These are phyloP conservation scores for Isatis tinctoria DNA, from an alignment of 345 rosid species.

Conservation along the genomic window DNA sequence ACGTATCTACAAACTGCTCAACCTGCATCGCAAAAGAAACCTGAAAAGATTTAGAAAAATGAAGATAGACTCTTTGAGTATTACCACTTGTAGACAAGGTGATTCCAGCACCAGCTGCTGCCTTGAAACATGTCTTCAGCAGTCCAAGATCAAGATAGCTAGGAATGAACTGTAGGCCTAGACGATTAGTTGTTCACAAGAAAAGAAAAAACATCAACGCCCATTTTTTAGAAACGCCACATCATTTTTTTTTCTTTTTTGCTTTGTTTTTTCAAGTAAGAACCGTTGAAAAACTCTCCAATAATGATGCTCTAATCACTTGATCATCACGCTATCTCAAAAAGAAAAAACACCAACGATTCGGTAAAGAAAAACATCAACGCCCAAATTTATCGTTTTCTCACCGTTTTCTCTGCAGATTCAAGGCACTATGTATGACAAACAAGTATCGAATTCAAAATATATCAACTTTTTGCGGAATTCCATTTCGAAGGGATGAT, in stretches of 20 bases:
- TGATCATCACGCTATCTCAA: too few relatives aligned
- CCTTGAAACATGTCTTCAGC: constrained; percentile 66
- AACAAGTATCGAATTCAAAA: neutral
- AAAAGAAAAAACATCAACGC: too few relatives aligned
- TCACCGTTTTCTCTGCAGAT: neutral
- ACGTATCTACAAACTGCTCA: constrained; percentile 80
- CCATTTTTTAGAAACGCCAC: too few relatives aligned
- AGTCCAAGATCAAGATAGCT: constrained; percentile 70
- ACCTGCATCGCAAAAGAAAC: constrained; percentile 80
- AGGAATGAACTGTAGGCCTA: constrained; percentile 78
- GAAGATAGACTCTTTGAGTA: neutral
- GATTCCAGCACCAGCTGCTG: constrained; percentile 87
- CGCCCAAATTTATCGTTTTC: neutral
- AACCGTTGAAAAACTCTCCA: too few relatives aligned
- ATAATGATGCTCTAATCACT: too few relatives aligned
- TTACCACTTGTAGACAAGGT: constrained; percentile 78
- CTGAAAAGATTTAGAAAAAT: neutral
- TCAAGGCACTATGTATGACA: neutral
- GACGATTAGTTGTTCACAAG: constrained; percentile 60
- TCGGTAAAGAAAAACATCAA: neutral
- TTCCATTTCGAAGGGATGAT: neutral
- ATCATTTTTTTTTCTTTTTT: too few relatives aligned
- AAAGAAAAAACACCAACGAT: neutral
- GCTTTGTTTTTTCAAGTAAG: too few relatives aligned
- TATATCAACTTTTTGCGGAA: neutral